These are phyloP conservation scores for Aquanectria penicillioides DNA, from an alignment of 2,329 filamentous ascomycete species.

Conservation along the genomic window DNA sequence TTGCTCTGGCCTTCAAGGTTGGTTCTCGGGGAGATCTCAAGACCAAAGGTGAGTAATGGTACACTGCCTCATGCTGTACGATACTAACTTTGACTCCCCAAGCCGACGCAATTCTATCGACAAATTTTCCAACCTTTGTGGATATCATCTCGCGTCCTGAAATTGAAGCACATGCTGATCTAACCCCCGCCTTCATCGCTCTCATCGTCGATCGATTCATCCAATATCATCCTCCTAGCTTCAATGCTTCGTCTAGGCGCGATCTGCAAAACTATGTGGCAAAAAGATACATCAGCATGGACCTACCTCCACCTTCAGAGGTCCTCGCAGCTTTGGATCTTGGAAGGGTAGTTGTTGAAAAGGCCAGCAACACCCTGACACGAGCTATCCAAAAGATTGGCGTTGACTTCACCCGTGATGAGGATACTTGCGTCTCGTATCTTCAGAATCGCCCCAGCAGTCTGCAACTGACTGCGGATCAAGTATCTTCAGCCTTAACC, in stretches of 20 bases:
- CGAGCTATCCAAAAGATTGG: constrained; percentile 80
- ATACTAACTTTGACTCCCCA: constrained; percentile 52
- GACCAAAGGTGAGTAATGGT: constrained; percentile 77
- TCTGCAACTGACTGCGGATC: constrained; percentile 78
- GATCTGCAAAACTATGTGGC: constrained; percentile 74
- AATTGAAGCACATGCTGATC: constrained; percentile 71
- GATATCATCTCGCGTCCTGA: constrained; percentile 76
- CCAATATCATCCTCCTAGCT: constrained; percentile 86
- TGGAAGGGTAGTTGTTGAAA: constrained; percentile 70
- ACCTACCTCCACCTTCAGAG: constrained; percentile 73
- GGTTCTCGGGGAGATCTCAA: constrained; percentile 84
- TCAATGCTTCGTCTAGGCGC: constrained; percentile 78
- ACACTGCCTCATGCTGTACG: constrained; percentile 43
- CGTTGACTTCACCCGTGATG: constrained; percentile 76
- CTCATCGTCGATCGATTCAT: constrained; percentile 87
- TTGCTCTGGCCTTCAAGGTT: constrained; percentile 89
- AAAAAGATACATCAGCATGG: constrained; percentile 73
- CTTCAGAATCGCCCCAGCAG: constrained; percentile 63
- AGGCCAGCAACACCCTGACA: constrained; percentile 65
- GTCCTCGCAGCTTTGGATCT: constrained; percentile 78
- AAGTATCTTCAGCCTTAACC: constrained; percentile 83
- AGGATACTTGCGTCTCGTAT: constrained; percentile 70
- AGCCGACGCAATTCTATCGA: constrained; percentile 92
- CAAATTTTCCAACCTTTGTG: constrained; percentile 81
- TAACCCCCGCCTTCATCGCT: constrained; percentile 77